phyloP scores from a whole-genome alignment of 208 protist species.

The Leishmania lainsoni region DNA sequence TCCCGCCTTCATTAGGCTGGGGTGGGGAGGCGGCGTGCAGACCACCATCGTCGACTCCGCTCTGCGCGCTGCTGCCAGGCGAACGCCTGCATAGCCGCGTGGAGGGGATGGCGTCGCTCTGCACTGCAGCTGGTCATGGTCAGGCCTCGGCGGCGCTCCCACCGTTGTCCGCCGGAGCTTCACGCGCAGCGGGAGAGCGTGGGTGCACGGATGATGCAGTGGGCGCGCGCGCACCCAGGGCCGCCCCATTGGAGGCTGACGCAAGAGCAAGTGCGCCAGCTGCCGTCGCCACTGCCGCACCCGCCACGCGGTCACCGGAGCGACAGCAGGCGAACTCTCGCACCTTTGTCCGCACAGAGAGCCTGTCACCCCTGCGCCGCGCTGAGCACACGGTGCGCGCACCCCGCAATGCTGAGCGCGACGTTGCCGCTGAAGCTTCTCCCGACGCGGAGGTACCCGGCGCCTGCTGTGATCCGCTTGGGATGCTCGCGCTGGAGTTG shows the following conservation, averaged over 20 bases:
- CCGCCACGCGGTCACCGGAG: not conserved
- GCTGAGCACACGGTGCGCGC: not conserved
- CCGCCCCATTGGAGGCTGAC: not conserved
- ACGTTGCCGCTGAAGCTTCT: not conserved
- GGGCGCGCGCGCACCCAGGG: not conserved
- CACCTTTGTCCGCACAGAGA: conserved; percentile 17
- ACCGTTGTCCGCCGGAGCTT: not conserved
- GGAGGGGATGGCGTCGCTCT: not conserved
- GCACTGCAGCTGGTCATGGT: not conserved
- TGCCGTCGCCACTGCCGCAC: not conserved
- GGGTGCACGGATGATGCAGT: not conserved
- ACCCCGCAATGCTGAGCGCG: not conserved
- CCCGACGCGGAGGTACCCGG: not conserved
- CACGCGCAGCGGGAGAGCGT: not conserved
- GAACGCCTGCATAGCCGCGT: not conserved
- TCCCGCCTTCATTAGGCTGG: not conserved
- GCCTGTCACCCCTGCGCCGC: conserved; percentile 13
- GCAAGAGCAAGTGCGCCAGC: not conserved
- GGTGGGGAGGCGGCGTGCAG: not conserved
- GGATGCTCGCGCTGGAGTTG: not conserved
- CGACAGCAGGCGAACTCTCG: not conserved
- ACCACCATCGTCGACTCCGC: conserved; percentile 6
- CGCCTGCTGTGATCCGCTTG: not conserved
- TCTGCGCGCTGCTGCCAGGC: not conserved
- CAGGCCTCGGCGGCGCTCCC: not conserved